Evolutionary conservation across 1,139 yeast genomes (phyloP).

Genomic region (Geotrichum aggregatum): DNA sequence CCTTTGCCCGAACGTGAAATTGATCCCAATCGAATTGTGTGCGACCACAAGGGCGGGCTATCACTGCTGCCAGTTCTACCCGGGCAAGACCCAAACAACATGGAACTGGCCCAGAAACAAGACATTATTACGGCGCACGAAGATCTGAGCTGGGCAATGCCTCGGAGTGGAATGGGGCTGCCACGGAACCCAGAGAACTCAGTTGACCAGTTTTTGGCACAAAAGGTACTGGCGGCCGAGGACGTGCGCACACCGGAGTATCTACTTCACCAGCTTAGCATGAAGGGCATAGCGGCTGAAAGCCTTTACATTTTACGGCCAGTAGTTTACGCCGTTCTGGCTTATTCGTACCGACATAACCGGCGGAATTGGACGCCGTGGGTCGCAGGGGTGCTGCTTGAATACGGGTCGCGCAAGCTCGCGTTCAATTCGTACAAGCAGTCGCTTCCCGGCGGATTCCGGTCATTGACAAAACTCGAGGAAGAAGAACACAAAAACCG

Average conservation of each 20-base stretch:
- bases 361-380: conserved; percentile 41
- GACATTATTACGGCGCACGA: conserved; percentile 8
- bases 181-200: conserved; percentile 28
- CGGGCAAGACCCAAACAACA: conserved; percentile 5
- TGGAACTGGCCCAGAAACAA: background rate
- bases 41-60: conserved; percentile 15
- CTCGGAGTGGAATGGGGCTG: conserved; percentile 35
- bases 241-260: conserved; percentile 37
- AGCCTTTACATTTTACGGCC: conserved; percentile 40
- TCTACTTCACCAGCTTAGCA: conserved; percentile 33
- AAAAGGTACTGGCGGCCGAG: conserved; percentile 36
- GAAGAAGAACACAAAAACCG: conserved; percentile 37
- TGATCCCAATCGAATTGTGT: conserved; percentile 29
- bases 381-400: conserved; percentile 40
- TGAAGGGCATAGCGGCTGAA: conserved; percentile 37
- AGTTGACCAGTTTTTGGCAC: conserved; percentile 30
- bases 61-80: conserved; percentile 4
- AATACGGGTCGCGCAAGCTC: conserved; percentile 35
- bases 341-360: conserved; percentile 29
- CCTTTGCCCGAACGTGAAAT: conserved; percentile 40
- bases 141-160: conserved; percentile 31
- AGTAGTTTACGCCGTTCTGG: conserved; percentile 37
- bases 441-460: conserved; percentile 31
- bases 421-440: conserved; percentile 26
- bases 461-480: conserved; percentile 37